These are phyloP conservation scores for Atkinsonella hypoxylon DNA, from an alignment of 2,329 filamentous ascomycete species.

Conservation along the genomic window DNA sequence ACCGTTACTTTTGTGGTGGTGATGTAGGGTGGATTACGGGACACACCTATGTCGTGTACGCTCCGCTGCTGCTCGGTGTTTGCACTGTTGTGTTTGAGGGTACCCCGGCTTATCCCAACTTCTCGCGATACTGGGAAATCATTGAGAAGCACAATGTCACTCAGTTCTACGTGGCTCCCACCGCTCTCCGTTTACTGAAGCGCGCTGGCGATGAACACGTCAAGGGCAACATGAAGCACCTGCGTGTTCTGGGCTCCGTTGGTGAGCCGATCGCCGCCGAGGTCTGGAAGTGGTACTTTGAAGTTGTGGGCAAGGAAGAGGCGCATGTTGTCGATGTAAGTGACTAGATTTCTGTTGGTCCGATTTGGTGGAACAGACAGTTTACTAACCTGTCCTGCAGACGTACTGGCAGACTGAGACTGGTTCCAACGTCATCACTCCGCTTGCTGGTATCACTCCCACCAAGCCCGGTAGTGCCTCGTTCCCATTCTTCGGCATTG, in stretches of 20 bases:
- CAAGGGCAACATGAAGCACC: conserved; percentile 75
- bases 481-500: conserved; percentile 95
- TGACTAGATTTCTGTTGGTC: background rate
- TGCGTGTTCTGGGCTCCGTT: conserved; percentile 85
- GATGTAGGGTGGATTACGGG: conserved; percentile 99
- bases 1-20: conserved; percentile 94
- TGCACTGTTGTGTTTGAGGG: conserved; percentile 96
- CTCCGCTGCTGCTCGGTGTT: conserved; percentile 82
- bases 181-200: conserved; percentile 85
- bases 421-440: conserved; percentile 89
- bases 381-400: conserved; percentile 32
- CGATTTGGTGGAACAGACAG: background rate
- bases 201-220: conserved; percentile 90
- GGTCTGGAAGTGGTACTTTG: conserved; percentile 99
- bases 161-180: conserved; percentile 97
- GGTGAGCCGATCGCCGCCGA: conserved; percentile 96
- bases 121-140: conserved; percentile 98
- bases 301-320: conserved; percentile 85
- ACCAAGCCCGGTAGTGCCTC: conserved; percentile 96
- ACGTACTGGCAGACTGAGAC: conserved; percentile 99
- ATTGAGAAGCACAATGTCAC: conserved; percentile 91
- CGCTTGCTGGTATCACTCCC: conserved; percentile 82
- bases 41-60: conserved; percentile 96
- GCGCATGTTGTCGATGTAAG: conserved; percentile 89
- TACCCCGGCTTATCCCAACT: conserved; percentile 93